Evolutionary conservation across 2,329 filamentous ascomycete genomes (phyloP).

Genomic region (Aspergillus luchuensis): DNA sequence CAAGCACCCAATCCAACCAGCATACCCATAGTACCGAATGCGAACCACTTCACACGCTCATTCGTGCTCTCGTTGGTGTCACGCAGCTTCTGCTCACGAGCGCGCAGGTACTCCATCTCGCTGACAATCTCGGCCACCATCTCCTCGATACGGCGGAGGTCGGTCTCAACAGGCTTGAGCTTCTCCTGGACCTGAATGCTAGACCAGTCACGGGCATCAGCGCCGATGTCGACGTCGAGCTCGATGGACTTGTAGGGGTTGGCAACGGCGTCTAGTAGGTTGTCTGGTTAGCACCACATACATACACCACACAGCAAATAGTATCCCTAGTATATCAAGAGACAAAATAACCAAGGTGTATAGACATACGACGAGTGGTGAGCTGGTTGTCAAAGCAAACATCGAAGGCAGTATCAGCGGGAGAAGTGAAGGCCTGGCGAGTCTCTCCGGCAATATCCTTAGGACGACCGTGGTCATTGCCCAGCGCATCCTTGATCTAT

Average conservation of each 20-base stretch:
- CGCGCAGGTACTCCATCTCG: conserved; percentile 95
- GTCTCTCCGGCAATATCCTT: conserved; percentile 91
- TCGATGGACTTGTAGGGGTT: conserved; percentile 72
- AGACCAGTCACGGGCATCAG: conserved; percentile 97
- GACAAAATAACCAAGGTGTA: not conserved
- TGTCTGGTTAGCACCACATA: conserved; percentile 5
- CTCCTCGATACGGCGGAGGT: conserved; percentile 90
- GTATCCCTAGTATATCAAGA: not conserved
- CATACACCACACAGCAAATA: not conserved
- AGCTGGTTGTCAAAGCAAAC: conserved; percentile 92
- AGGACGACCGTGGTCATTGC: conserved; percentile 92
- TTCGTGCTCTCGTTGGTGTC: conserved; percentile 99
- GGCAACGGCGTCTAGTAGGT: conserved; percentile 37
- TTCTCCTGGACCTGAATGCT: conserved; percentile 96
- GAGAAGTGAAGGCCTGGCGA: conserved; percentile 90
- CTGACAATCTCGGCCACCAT: conserved; percentile 81
- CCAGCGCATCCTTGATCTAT: conserved; percentile 91
- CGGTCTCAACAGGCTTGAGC: conserved; percentile 94
- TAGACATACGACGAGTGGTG: conserved; percentile 62
- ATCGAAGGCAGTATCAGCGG: conserved; percentile 89
- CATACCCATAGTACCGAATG: conserved; percentile 88
- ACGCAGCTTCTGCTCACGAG: conserved; percentile 88
- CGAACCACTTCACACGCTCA: conserved; percentile 98
- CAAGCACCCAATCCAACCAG: conserved; percentile 85
- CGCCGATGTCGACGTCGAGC: conserved; percentile 93